phyloP scores from a whole-genome alignment of 208 protist species.

The Trypanosoma theileri region DNA sequence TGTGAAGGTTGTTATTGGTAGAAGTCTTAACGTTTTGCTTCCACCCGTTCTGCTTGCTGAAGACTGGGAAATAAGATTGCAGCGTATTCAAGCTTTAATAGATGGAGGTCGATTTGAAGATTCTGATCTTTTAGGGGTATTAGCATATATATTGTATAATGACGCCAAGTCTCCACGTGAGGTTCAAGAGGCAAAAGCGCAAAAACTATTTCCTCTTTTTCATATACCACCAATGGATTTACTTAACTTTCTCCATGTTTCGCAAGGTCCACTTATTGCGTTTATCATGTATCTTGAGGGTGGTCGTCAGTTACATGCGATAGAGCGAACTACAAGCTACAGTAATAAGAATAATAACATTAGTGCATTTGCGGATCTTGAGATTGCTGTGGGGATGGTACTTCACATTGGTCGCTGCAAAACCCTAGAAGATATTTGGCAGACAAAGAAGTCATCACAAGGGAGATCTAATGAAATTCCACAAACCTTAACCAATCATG shows the following conservation, averaged over 20 bases:
- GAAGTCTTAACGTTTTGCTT: constrained; percentile 28
- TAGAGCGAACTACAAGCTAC: background rate
- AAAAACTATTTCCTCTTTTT: constrained; percentile 23
- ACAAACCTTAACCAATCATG: constrained; percentile 10
- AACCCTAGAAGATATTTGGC: no score
- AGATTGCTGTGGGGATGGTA: constrained; percentile 39
- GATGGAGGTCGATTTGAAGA: background rate
- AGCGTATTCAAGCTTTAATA: constrained; percentile 15
- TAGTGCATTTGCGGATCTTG: constrained; percentile 33
- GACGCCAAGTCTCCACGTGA: background rate
- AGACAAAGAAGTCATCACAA: no score
- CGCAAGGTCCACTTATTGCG: constrained; percentile 46
- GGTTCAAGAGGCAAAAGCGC: constrained; percentile 20
- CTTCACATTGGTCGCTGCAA: constrained; percentile 30
- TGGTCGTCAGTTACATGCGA: constrained; percentile 37
- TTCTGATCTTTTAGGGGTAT: constrained; percentile 15
- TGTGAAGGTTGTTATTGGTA: constrained; percentile 13
- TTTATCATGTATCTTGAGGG: constrained; percentile 71
- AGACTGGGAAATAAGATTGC: constrained; percentile 2
- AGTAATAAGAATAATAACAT: background rate
- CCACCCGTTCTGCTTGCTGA: constrained; percentile 25
- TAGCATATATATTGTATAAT: constrained; percentile 36
- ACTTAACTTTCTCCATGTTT: constrained; percentile 21
- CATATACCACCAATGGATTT: constrained; percentile 24
- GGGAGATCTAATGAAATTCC: no score